Evolutionary conservation across 1,139 yeast genomes (phyloP).

Genomic region (Lodderomyces theae): DNA sequence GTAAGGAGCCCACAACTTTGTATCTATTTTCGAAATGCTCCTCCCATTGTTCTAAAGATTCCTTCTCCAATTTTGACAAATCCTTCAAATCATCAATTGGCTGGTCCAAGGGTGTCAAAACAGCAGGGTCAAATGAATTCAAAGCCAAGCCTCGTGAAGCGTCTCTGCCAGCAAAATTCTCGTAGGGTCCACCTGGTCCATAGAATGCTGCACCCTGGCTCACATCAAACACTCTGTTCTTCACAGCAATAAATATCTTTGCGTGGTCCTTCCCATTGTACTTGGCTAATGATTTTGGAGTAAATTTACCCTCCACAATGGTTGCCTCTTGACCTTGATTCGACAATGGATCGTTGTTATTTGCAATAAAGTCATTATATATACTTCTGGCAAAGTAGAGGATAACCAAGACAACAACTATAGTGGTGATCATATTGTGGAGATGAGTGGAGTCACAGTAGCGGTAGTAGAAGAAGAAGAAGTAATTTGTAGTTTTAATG

Average conservation of each 20-base stretch:
- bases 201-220: constrained; percentile 79
- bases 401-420: constrained; percentile 23
- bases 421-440: constrained; percentile 23
- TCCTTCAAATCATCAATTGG: constrained; percentile 73
- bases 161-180: constrained; percentile 94
- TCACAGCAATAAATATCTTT: constrained; percentile 77
- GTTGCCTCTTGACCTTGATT: constrained; percentile 41
- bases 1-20: constrained; percentile 62
- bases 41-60: constrained; percentile 81
- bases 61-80: constrained; percentile 58
- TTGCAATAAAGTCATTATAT: constrained; percentile 18
- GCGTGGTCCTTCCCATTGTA: constrained; percentile 80
- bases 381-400: constrained; percentile 24
- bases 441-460: neutral
- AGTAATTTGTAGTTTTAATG: no score
- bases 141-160: constrained; percentile 92
- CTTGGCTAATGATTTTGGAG: constrained; percentile 69
- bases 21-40: constrained; percentile 79
- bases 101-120: constrained; percentile 56
- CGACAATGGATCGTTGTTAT: constrained; percentile 18
- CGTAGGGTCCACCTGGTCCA: constrained; percentile 96
- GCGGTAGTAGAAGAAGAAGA: neutral
- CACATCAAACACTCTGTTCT: constrained; percentile 85
- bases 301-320: constrained; percentile 73
- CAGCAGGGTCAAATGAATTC: constrained; percentile 75